Percentiles rank a stretch among this genome's conserved stretches.
Conservation (phyloP, 202 grass and related monocot genomes). For the Panicum hallii region DNA sequence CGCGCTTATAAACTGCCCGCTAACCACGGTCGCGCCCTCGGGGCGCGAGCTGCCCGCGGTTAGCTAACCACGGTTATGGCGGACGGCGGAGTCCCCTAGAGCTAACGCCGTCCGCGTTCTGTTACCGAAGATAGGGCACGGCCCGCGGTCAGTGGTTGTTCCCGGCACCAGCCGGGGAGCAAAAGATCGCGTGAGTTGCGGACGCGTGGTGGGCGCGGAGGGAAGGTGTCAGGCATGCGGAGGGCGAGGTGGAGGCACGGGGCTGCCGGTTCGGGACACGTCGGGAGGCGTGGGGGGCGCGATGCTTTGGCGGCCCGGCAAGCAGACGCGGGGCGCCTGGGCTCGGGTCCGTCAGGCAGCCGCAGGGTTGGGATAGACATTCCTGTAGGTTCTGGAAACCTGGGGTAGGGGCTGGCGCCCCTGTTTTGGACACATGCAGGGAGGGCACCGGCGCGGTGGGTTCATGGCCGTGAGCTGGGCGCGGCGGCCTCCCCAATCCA, state of each 20-base stretch:
- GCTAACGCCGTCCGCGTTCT: constrained; percentile 40
- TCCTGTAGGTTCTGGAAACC: constrained; percentile 58
- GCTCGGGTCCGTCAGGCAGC: too few relatives aligned
- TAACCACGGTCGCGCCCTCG: constrained; percentile 33
- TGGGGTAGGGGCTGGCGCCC: constrained; percentile 30
- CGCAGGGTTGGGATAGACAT: background rate
- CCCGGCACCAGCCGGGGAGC: rapidly evolving
- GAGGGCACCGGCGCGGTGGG: background rate
- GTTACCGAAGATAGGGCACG: background rate
- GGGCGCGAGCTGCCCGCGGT: constrained; percentile 19
- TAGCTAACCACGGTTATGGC: background rate
- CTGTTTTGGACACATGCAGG: constrained; percentile 28
- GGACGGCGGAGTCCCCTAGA: constrained; percentile 13
- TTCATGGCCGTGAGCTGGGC: background rate
- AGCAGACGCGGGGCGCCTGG: too few relatives aligned
- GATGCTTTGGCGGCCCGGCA: too few relatives aligned
- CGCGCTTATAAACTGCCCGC: constrained; percentile 60
- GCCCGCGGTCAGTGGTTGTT: background rate
- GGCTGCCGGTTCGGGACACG: constrained; percentile 55
- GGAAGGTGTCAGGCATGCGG: constrained; percentile 56
- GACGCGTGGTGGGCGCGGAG: constrained; percentile 58
- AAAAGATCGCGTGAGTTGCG: background rate
- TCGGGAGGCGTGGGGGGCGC: background rate
- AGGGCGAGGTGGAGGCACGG: constrained; percentile 45
- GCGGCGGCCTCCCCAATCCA: background rate